Evolutionary conservation across 2,329 filamentous ascomycete genomes (phyloP).

Genomic region (Trichoderma brevicompactum): DNA sequence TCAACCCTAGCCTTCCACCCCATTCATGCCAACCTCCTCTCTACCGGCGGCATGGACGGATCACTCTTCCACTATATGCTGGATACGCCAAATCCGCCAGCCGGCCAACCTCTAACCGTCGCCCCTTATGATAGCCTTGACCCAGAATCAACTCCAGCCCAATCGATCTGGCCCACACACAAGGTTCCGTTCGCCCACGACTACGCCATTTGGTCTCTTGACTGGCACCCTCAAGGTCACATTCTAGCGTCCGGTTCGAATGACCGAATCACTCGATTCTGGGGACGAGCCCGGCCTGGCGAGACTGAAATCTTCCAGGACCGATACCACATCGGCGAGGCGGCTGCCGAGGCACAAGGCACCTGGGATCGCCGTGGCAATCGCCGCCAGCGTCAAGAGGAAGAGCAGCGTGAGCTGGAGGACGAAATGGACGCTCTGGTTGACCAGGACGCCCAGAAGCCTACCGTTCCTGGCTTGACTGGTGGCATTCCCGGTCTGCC

Average conservation of each 20-base stretch:
- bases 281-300: conserved; percentile 87
- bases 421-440: conserved; percentile 92
- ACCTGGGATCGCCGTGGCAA: conserved; percentile 85
- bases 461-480: conserved; percentile 48
- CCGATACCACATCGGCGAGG: conserved; percentile 92
- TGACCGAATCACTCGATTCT: conserved; percentile 95
- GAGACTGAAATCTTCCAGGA: conserved; percentile 86
- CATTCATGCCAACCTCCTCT: conserved; percentile 84
- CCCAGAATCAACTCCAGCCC: conserved; percentile 76
- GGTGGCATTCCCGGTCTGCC: conserved; percentile 57
- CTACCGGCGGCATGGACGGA: conserved; percentile 88
- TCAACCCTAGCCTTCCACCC: conserved; percentile 94
- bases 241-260: conserved; percentile 95
- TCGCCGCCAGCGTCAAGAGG: conserved; percentile 79
- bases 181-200: conserved; percentile 86
- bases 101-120: conserved; percentile 70
- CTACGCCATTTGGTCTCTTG: conserved; percentile 94
- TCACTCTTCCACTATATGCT: conserved; percentile 93
- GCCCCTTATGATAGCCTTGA: conserved; percentile 87
- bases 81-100: conserved; percentile 86
- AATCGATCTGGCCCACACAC: conserved; percentile 92
- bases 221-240: conserved; percentile 97
- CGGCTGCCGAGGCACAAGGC: conserved; percentile 90
- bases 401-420: conserved; percentile 91
- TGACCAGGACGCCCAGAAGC: conserved; percentile 76